Conservation (phyloP, 805 yeast genomes). For the Debaryomyces tyrocola region DNA sequence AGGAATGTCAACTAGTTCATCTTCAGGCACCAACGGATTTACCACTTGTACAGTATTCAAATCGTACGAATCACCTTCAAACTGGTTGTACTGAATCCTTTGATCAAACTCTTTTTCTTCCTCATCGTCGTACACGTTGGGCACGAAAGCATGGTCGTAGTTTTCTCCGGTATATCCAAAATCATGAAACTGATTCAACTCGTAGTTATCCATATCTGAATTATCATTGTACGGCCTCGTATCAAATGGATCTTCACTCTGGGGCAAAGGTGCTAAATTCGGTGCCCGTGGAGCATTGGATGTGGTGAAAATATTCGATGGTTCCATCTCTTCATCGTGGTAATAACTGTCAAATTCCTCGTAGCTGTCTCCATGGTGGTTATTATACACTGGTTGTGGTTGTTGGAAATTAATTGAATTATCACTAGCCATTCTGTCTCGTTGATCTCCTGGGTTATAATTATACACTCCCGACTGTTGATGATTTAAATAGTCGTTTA, state of each 20-base stretch:
- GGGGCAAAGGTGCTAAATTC: slow-evolving; percentile 13
- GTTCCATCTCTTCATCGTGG: slow-evolving; percentile 18
- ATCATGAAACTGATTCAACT: slow-evolving; percentile 23
- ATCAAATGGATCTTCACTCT: slow-evolving; percentile 14
- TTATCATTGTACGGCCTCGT: slow-evolving; percentile 4
- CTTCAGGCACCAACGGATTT: slow-evolving; percentile 14
- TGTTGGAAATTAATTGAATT: slow-evolving; percentile 28
- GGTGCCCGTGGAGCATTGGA: slow-evolving; percentile 12
- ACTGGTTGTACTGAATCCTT: slow-evolving; percentile 35
- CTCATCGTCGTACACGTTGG: slow-evolving; percentile 41
- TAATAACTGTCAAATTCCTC: slow-evolving; percentile 23
- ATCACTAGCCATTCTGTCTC: slow-evolving; percentile 11
- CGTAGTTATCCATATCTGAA: slow-evolving; percentile 13
- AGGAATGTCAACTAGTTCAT: slow-evolving; percentile 10
- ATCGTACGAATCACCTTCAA: slow-evolving; percentile 44
- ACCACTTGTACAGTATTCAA: slow-evolving; percentile 32
- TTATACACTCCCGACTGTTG: slow-evolving; percentile 19
- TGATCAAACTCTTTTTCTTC: slow-evolving; percentile 42
- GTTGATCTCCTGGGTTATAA: slow-evolving; percentile 7
- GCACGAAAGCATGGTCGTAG: slow-evolving; percentile 43
- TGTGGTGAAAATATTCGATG: slow-evolving; percentile 27
- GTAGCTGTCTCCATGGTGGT: slow-evolving; percentile 13
- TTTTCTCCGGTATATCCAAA: slow-evolving; percentile 11
- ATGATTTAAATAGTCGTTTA: slow-evolving; percentile 5
- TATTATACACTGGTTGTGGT: slow-evolving; percentile 23